Evolutionary conservation across 2,329 filamentous ascomycete species (phyloP).

Genomic region (Exophiala alcalophila): DNA sequence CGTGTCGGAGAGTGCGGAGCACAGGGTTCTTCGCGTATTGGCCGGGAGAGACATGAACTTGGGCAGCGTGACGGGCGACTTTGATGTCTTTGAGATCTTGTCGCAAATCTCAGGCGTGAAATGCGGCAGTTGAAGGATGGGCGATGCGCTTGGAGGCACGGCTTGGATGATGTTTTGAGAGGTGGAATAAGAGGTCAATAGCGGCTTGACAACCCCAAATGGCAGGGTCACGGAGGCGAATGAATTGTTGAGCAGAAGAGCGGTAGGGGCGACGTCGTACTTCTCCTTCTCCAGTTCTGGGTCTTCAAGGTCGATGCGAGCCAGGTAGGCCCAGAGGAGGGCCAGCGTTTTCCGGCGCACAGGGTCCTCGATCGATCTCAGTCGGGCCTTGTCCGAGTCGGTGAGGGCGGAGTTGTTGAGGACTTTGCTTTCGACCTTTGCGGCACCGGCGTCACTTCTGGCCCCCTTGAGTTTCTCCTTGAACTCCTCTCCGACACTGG

Average conservation of each 20-base stretch:
- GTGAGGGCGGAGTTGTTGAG: constrained; percentile 64
- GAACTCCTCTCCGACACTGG: constrained; percentile 86
- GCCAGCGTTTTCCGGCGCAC: constrained; percentile 81
- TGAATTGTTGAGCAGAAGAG: constrained; percentile 78
- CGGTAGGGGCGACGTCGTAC: constrained; percentile 82
- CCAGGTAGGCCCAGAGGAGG: constrained; percentile 92
- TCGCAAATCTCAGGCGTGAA: constrained; percentile 64
- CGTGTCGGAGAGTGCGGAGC: constrained; percentile 63
- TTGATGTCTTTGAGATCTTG: constrained; percentile 58
- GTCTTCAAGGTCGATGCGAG: constrained; percentile 81
- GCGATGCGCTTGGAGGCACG: constrained; percentile 75
- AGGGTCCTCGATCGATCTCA: constrained; percentile 77
- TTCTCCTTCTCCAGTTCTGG: constrained; percentile 72
- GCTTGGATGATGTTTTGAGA: constrained; percentile 90
- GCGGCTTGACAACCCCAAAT: constrained; percentile 77
- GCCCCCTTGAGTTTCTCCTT: constrained; percentile 71
- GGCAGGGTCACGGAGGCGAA: constrained; percentile 84
- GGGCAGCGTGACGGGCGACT: constrained; percentile 74
- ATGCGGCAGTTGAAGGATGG: constrained; percentile 86
- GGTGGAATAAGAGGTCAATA: constrained; percentile 75
- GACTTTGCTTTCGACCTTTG: constrained; percentile 79
- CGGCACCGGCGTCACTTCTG: constrained; percentile 74
- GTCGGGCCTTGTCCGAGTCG: constrained; percentile 68
- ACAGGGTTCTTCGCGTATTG: constrained; percentile 66
- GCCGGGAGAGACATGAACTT: constrained; percentile 85